Evolutionary conservation across 164 flowering plant species (phyloP).

Genomic region (Vitis cinerea): DNA sequence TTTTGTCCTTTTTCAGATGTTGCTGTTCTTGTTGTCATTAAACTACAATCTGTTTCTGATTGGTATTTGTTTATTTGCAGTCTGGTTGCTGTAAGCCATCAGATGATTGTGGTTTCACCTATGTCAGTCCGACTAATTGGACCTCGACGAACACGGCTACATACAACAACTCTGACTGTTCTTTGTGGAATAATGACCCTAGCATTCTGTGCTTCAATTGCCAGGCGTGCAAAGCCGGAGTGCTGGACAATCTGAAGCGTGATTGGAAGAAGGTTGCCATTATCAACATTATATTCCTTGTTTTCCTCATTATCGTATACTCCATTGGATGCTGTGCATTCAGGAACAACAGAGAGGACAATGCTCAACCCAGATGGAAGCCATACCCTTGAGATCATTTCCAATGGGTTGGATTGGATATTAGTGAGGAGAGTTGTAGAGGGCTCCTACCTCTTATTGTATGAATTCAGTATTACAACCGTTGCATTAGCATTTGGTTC

Average conservation of each 20-base stretch:
- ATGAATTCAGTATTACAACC: too few species aligned
- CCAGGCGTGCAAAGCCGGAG: constrained; percentile 55
- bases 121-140: constrained; percentile 37
- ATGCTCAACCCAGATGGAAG: constrained; percentile 6
- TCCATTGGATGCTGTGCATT: constrained; percentile 48
- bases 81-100: constrained; percentile 48
- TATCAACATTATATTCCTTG: constrained; percentile 36
- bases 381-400: too few species aligned
- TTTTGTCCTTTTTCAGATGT: too few species aligned
- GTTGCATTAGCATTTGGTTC: too few species aligned
- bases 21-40: too few species aligned
- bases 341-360: constrained; percentile 38
- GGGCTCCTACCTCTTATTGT: too few species aligned
- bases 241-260: constrained; percentile 40
- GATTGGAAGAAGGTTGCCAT: constrained; percentile 48
- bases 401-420: too few species aligned
- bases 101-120: constrained; percentile 20
- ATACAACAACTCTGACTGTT: constrained; percentile 26
- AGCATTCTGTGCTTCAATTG: constrained; percentile 37
- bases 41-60: too few species aligned
- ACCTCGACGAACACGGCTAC: not conserved
- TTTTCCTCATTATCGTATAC: constrained; percentile 40
- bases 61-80: constrained; percentile 15
- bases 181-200: constrained; percentile 24
- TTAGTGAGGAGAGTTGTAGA: too few species aligned